Conservation (phyloP, 1,284 basidiomycete genomes). For the Trametes pubescens region DNA sequence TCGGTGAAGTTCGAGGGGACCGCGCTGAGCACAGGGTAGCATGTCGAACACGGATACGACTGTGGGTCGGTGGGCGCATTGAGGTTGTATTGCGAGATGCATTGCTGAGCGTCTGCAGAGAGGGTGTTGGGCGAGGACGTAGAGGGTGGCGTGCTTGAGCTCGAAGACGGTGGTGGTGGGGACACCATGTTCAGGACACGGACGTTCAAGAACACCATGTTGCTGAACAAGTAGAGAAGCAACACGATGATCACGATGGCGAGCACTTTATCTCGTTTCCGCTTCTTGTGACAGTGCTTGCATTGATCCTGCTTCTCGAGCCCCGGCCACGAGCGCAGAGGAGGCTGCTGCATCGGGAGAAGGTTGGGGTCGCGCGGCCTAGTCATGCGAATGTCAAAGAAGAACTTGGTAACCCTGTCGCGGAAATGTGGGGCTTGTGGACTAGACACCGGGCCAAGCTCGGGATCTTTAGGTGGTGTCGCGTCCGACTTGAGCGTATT, state of each 20-base stretch:
- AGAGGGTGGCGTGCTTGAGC: slow-evolving; percentile 32
- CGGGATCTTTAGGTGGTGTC: slow-evolving; percentile 23
- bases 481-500: slow-evolving; percentile 31
- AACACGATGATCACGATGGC: slow-evolving; percentile 47
- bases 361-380: slow-evolving; percentile 37
- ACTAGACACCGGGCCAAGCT: slow-evolving; percentile 23
- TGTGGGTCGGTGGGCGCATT: slow-evolving; percentile 54
- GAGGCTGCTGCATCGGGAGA: slow-evolving; percentile 41
- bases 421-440: slow-evolving; percentile 32
- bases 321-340: slow-evolving; percentile 47
- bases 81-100: slow-evolving; percentile 55
- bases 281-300: slow-evolving; percentile 44
- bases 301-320: slow-evolving; percentile 50
- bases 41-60: slow-evolving; percentile 57
- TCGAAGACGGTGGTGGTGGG: slow-evolving; percentile 18
- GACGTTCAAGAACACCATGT: slow-evolving; percentile 51
- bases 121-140: slow-evolving; percentile 32
- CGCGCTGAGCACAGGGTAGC: slow-evolving; percentile 50
- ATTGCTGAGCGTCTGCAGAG: slow-evolving; percentile 52
- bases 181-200: slow-evolving; percentile 42
- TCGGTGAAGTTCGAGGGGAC: slow-evolving; percentile 49
- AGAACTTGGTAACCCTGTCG: slow-evolving; percentile 48
- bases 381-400: slow-evolving; percentile 47
- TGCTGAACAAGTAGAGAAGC: slow-evolving; percentile 53
- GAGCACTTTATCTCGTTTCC: slow-evolving; percentile 42